These are phyloP conservation scores for Nothophytophthora sp. DNA, from an alignment of 352 stramenopile genomes.

Conservation along the genomic window DNA sequence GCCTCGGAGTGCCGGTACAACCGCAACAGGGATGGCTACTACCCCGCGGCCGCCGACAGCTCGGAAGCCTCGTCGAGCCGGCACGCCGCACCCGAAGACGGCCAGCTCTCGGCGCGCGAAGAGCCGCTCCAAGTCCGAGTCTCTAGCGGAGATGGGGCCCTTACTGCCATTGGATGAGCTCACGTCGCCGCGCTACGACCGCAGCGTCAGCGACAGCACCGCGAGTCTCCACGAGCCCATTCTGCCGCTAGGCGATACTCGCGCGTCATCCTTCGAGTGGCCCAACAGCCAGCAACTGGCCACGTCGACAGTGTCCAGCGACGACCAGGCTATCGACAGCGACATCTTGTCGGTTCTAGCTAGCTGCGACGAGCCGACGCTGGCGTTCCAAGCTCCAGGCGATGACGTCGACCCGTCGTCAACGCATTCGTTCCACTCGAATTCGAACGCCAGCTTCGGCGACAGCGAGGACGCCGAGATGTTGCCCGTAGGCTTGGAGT, in stretches of 20 bases:
- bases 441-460: conserved; percentile 23
- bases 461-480: conserved; percentile 42
- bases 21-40: not conserved
- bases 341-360: conserved; percentile 76
- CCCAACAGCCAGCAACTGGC: conserved; percentile 15
- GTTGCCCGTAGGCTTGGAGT: conserved; percentile 37
- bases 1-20: not conserved
- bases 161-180: conserved; percentile 31
- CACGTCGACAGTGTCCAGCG: conserved; percentile 42
- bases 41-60: conserved; percentile 12
- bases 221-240: conserved; percentile 21
- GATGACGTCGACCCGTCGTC: not conserved
- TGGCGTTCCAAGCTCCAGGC: no score
- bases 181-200: conserved; percentile 25
- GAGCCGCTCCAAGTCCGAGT: conserved; percentile 67
- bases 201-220: conserved; percentile 39
- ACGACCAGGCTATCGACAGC: conserved; percentile 72
- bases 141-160: conserved; percentile 32
- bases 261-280: conserved; percentile 38
- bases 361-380: conserved; percentile 46
- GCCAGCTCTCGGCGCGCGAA: conserved; percentile 34
- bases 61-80: conserved; percentile 31
- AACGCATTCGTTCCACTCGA: conserved; percentile 29
- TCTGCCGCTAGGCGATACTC: conserved; percentile 19
- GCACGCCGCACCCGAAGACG: conserved; percentile 39